Base-by-base conservation (phyloP, 805 yeast genomes). In the Lipomyces yamadae region DNA sequence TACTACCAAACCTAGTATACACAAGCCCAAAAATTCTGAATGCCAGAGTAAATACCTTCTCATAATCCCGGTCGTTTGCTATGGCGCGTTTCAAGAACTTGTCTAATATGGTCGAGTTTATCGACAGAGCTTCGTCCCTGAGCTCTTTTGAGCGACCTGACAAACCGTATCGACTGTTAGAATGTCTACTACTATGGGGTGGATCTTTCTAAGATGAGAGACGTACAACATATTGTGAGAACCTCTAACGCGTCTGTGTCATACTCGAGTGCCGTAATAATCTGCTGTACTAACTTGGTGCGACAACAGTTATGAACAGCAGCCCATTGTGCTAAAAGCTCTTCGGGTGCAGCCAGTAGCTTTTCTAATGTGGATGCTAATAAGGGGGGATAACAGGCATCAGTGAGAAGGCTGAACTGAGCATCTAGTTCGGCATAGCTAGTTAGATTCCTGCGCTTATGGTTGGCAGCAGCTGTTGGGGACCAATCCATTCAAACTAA, bases 231-330 rank as follows among this genome's bases (percentile, higher is more conserved):
- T 32, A 33, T 24, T 7, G 39, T 18, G 15, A 60, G 39, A 30
- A 60, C 62, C 3, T 50, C 62, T 15, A 60, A 35, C 8, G 57
- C 50, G 32, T 60, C 62, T 5, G 42, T n/a, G 29, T 60, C 56
- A 15, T 50, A 48, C 24, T 60, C 57, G 24, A 60, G 13, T 5
- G 57, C 45, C 15, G 32, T 8, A 18, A 52, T n/a, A 15, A 50
- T 32, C 55, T 50, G 57, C 11, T 35, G 18, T 30, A 59, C 24
- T 33, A 59, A 35, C 15, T 29, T n/a, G n/a, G 30, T 15, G 18
- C 62, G 62, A 24, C 56, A 48, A 29, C 56, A 59, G 7, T 15
- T 33, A 48, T 59, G 62, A 30, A 59, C 34, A 33, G 18, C 15
- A 11, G 62, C 56, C 62, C 62, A 59, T n/a, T 52, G 56, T 8